phyloP scores from a whole-genome alignment of 2,329 filamentous ascomycete genomes.

The Colletotrichum brevisporum region DNA sequence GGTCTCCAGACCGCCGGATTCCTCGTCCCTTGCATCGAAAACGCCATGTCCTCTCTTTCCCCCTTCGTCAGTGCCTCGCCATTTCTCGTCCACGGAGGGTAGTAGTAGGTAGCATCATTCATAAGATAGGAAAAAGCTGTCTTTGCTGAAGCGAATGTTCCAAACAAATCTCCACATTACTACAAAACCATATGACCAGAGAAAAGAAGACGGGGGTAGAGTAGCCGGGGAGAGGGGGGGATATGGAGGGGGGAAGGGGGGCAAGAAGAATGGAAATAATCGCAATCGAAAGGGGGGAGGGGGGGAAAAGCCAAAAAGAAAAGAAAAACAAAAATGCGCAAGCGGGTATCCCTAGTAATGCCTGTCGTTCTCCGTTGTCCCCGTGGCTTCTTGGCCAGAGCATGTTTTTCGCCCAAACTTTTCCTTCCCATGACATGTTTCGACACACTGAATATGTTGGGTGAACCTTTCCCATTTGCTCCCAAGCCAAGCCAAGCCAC shows the following conservation, averaged over 20 bases:
- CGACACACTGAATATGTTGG: conserved; percentile 7
- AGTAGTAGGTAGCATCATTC: not conserved
- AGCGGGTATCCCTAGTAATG: conserved; percentile 40
- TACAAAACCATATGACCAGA: conserved; percentile 33
- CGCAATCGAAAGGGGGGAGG: not conserved
- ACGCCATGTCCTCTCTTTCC: not conserved
- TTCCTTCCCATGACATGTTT: conserved; percentile 32
- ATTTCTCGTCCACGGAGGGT: not conserved
- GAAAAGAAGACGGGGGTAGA: conserved; percentile 30
- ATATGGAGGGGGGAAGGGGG: conserved; percentile 5
- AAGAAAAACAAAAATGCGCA: conserved; percentile 26
- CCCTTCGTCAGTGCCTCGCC: not conserved
- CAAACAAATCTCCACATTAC: conserved; percentile 31
- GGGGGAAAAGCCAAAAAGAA: not conserved
- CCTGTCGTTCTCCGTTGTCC: conserved; percentile 30
- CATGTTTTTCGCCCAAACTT: conserved; percentile 28
- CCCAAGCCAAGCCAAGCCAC: conserved; percentile 14
- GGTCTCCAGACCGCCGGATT: not conserved
- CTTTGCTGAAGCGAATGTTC: conserved; percentile 40
- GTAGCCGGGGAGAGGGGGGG: conserved; percentile 7
- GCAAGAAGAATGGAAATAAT: conserved; percentile 42
- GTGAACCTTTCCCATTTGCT: not conserved
- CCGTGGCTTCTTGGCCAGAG: conserved; percentile 12
- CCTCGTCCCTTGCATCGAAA: not conserved
- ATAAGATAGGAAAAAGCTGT: conserved; percentile 10